Base-by-base conservation (phyloP, 2,329 filamentous ascomycete genomes). In the Fusarium brachygibbosum region DNA sequence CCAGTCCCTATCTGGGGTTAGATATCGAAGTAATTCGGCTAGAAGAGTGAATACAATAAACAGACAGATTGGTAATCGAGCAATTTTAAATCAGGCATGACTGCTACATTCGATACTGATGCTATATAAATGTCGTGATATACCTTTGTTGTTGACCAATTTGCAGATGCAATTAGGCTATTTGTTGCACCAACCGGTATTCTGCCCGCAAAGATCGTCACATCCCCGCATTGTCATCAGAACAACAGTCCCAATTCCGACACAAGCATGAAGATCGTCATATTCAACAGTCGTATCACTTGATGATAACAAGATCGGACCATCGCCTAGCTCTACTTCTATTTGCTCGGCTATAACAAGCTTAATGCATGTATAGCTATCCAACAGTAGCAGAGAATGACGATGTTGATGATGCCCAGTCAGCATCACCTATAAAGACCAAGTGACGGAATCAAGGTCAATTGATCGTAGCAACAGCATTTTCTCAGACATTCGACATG, bases 331-430 rank as follows among this genome's bases (percentile, higher is more conserved):
- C 32, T 25, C 9, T 6, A 13, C 11, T 25, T 14, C 4, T 0
- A 62, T 62, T 62, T 55, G 40, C 19, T 55, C 57, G 59, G 57
- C 40, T 62, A 55, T 45, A 28, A 1, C 1, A 12, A 34, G 7
- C 31, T 21, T 35, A 45, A 42, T 25, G 21, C 10, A 6, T 21
- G 10, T 19, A 37, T 38, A 23, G 11, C n/a, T 2, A 6, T 40
- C 37, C 57, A 46, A 35, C 29, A 46, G 2, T 1, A 11, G 5
- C 25, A 2, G 17, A 2, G 1, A 4, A 4, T 4, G 9, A 19
- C 12, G 14, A 28, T 11, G 4, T 6, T 4, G 5, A 23, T 25
- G 16, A 9, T 9, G 7, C n/a, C 10, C 13, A 16, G 6, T 16
- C 1, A 4, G 10, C 5, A 34, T 38, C 5, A 34, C 34, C 11